Evolutionary conservation across 2,329 filamentous ascomycete genomes (phyloP).

Genomic region (Zymoseptoria passerinii): DNA sequence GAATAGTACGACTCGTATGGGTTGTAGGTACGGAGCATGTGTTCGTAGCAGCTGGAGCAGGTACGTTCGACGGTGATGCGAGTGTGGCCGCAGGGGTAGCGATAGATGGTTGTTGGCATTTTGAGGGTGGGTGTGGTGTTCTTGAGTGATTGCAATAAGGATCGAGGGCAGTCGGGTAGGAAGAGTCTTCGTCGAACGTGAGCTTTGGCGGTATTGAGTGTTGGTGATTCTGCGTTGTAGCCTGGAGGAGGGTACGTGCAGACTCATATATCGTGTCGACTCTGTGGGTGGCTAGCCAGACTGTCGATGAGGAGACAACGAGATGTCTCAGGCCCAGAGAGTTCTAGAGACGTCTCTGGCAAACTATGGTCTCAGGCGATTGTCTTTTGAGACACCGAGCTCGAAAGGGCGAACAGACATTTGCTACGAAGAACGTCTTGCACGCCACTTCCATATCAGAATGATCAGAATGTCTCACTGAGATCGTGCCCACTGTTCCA

Average conservation of each 20-base stretch:
- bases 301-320: not conserved
- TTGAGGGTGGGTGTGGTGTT: not conserved
- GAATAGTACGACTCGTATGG: not conserved
- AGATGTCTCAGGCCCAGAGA: not conserved
- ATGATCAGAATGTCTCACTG: not conserved
- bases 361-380: not conserved
- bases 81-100: conserved; percentile 20
- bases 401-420: not conserved
- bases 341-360: not conserved
- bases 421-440: not conserved
- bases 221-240: not conserved
- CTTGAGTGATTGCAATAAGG: not conserved
- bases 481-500: not conserved
- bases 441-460: no score
- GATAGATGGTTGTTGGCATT: conserved; percentile 20
- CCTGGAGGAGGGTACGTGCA: no score
- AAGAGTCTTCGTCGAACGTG: not conserved
- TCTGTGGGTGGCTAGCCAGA: not conserved
- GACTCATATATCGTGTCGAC: not conserved
- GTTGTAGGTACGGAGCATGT: conserved; percentile 18
- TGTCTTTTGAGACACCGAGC: not conserved
- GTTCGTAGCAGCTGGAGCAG: conserved; percentile 18
- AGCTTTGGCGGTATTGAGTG: not conserved
- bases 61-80: conserved; percentile 6
- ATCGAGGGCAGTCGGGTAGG: not conserved